Base-by-base conservation (phyloP, 2,329 filamentous ascomycete species). In the Botrytis hyacinthi region DNA sequence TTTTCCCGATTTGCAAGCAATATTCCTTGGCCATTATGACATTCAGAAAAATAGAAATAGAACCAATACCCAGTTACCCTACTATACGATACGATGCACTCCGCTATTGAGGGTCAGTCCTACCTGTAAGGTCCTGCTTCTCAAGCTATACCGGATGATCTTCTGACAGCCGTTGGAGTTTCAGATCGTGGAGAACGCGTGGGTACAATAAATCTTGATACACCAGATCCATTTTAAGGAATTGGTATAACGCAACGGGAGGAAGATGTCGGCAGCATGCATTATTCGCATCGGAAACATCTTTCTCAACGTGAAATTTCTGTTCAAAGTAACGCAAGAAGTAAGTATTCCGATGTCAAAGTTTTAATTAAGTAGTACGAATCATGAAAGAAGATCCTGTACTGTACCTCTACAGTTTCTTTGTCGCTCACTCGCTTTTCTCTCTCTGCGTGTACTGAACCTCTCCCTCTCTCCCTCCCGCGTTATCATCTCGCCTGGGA, bases 161-260 rank as follows among this genome's bases (percentile, higher is more conserved):
- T 71, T 73, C 48, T 78, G 75, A 77, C 76, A 78, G 76, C 77
- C 75, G 76, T 76, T 76, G 68, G 59, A 70, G 78, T 80, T 78
- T 80, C 78, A 80, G 76, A 77, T 75, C 69, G 68, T 75, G 72
- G 74, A 73, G 78, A 79, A 80, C 78, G 76, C 76, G 78, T 79
- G 78, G 78, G 76, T 66, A 76, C 72, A 74, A 71, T 73, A 63
- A 72, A 40, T 54, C 63, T 51, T 54, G 67, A 35, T 67, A 63
- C 75, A 73, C 65, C 54, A 69, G 69, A 76, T 74, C 73, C 73
- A 65, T 74, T 65, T 74, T 72, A 59, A 59, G 74, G 73, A 61
- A 54, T 71, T 73, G 73, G 74, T 76, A 74, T 72, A 74, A 77
- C 75, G 65, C 51, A 74, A 72, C 76, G 76, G 76, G 71, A 76